phyloP scores from a whole-genome alignment of 768 basidiomycete genomes.

The Boletus sp. region DNA sequence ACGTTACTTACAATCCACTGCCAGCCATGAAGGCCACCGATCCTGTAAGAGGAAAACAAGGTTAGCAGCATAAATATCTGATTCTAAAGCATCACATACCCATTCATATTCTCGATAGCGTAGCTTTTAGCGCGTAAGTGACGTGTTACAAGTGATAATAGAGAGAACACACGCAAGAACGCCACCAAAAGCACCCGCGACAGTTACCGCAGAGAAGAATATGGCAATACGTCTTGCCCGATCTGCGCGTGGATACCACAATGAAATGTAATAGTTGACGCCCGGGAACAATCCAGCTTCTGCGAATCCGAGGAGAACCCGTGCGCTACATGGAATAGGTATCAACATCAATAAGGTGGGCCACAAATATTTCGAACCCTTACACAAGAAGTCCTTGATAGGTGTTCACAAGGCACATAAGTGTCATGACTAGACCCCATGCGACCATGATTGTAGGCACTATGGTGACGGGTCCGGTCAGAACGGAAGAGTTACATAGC shows the following conservation, averaged over 20 bases:
- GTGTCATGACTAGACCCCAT: constrained; percentile 40
- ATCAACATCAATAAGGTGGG: neutral
- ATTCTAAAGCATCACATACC: constrained; percentile 26
- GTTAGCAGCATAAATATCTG: neutral
- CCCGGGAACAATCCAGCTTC: constrained; percentile 47
- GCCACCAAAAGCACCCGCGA: constrained; percentile 54
- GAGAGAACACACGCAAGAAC: constrained; percentile 41
- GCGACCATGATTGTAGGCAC: constrained; percentile 40
- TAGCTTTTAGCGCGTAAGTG: constrained; percentile 28
- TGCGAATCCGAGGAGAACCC: constrained; percentile 45
- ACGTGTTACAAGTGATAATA: neutral
- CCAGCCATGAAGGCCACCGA: constrained; percentile 35
- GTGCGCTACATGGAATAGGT: constrained; percentile 24
- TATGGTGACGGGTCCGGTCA: constrained; percentile 22
- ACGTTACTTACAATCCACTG: constrained; percentile 36
- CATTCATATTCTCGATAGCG: constrained; percentile 33
- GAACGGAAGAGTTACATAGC: neutral
- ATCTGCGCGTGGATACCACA: constrained; percentile 62
- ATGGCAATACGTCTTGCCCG: constrained; percentile 58
- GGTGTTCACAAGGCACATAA: constrained; percentile 39
- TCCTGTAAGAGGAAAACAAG: constrained; percentile 1
- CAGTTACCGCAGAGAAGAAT: constrained; percentile 62
- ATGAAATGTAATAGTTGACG: constrained; percentile 45
- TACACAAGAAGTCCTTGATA: constrained; percentile 32
- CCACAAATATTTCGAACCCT: constrained; percentile 1